Evolutionary conservation across 208 protist species (phyloP).

Genomic region (Novymonas esmeraldas): DNA sequence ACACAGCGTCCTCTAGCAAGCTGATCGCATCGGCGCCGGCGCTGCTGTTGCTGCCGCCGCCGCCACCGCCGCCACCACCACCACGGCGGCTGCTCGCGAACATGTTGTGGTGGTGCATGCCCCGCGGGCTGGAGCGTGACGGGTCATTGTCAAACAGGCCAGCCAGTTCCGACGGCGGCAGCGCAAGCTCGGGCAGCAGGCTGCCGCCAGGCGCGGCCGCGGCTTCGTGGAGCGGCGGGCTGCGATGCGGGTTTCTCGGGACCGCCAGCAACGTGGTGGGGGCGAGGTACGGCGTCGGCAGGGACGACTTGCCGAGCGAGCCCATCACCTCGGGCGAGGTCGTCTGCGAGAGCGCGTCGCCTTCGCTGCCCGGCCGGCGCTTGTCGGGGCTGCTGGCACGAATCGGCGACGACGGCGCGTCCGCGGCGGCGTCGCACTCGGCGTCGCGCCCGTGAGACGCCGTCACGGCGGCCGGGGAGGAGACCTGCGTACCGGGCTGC

Average conservation of each 20-base stretch:
- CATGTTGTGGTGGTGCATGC: conserved; percentile 7
- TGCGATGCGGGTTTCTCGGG: conserved; percentile 6
- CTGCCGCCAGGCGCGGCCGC: too few species aligned
- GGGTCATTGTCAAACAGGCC: conserved; percentile 19
- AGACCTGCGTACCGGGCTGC: conserved; percentile 2
- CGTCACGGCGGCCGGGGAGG: background rate
- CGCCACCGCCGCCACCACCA: background rate
- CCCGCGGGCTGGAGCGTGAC: conserved; percentile 18
- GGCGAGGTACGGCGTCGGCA: conserved; percentile 33
- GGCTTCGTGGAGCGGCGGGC: too few species aligned
- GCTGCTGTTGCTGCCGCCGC: background rate
- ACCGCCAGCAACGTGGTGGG: conserved; percentile 7
- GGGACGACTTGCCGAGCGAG: conserved; percentile 33
- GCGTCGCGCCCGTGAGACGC: too few species aligned
- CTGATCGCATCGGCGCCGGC: conserved; percentile 1
- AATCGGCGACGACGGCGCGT: conserved; percentile 26
- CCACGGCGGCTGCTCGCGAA: conserved; percentile 1
- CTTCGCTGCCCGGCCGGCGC: conserved; percentile 15
- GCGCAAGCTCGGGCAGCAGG: conserved; percentile 22
- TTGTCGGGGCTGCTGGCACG: conserved; percentile 10
- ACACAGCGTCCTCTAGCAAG: conserved; percentile 27
- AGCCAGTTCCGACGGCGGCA: conserved; percentile 23
- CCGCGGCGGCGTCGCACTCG: background rate
- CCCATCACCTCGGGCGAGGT: conserved; percentile 23
- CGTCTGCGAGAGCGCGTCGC: conserved; percentile 10